Percentiles rank a stretch among this genome's conserved stretches.
phyloP scores from a whole-genome alignment of 1,284 basidiomycete genomes.

The Microbotryum violaceum region DNA sequence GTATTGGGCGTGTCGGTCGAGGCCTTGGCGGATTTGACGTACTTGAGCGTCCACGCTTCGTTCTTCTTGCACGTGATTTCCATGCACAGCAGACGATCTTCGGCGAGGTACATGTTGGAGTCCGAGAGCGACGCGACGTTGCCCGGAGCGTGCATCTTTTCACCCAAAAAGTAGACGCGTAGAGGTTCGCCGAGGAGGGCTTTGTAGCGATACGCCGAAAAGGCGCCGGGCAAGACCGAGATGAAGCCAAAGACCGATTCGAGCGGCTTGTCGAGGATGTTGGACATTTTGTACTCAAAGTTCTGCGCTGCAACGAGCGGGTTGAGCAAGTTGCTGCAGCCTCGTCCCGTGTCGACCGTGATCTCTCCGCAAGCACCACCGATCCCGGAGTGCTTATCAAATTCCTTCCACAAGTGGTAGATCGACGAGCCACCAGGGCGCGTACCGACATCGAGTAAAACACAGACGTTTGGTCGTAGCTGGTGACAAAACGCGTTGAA shows the following conservation, averaged over 20 bases:
- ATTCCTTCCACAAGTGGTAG: constrained; percentile 87
- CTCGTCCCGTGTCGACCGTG: constrained; percentile 12
- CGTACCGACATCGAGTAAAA: constrained; percentile 90
- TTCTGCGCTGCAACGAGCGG: constrained; percentile 84
- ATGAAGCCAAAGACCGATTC: constrained; percentile 67
- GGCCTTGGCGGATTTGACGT: constrained; percentile 85
- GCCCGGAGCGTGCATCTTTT: constrained; percentile 57
- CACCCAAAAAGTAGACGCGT: constrained; percentile 84
- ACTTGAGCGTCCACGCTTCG: constrained; percentile 59
- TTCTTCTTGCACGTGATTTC: constrained; percentile 80
- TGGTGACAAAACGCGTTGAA: constrained; percentile 43
- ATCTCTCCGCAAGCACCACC: constrained; percentile 59
- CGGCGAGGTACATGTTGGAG: constrained; percentile 60
- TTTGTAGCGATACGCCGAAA: constrained; percentile 83
- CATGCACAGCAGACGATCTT: constrained; percentile 46
- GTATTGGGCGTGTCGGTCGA: constrained; percentile 77
- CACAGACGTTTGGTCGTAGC: constrained; percentile 70
- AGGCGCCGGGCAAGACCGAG: constrained; percentile 74
- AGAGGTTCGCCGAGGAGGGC: constrained; percentile 62
- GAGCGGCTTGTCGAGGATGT: constrained; percentile 66
- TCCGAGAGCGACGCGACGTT: constrained; percentile 46
- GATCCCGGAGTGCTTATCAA: constrained; percentile 61
- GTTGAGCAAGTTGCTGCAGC: constrained; percentile 63
- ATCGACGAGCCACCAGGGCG: constrained; percentile 81
- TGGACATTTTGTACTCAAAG: constrained; percentile 53